Evolutionary conservation across 2,329 filamentous ascomycete genomes (phyloP).

Genomic region (Botrytis squamosa): DNA sequence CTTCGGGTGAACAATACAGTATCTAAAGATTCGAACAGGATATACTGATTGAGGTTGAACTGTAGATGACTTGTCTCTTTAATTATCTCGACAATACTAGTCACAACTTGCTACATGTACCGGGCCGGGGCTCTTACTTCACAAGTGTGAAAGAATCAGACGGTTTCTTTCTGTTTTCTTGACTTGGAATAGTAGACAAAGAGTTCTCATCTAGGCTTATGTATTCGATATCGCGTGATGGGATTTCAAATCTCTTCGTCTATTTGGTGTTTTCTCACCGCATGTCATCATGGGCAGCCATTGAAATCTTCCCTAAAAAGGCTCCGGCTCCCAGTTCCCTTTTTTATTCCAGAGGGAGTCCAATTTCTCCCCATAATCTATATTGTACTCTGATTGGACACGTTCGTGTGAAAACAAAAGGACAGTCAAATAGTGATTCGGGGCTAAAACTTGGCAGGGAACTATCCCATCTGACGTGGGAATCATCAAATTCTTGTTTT

Average conservation of each 20-base stretch:
- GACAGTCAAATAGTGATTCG: not conserved
- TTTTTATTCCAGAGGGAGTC: not conserved
- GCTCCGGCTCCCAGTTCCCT: not conserved
- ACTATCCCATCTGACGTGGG: too few species aligned
- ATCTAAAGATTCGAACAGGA: not conserved
- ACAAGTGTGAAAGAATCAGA: not conserved
- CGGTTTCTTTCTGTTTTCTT: not conserved
- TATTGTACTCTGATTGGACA: not conserved
- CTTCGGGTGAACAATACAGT: not conserved
- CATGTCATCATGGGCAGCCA: not conserved
- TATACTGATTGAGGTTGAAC: not conserved
- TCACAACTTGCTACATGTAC: not conserved
- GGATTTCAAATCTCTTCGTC: not conserved
- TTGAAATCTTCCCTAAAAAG: not conserved
- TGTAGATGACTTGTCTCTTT: not conserved
- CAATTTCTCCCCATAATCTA: not conserved
- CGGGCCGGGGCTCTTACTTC: too few species aligned
- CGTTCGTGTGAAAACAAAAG: not conserved
- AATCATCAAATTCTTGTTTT: not conserved
- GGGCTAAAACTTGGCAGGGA: not conserved
- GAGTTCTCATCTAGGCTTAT: not conserved
- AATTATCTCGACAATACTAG: not conserved
- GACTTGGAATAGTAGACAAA: not conserved
- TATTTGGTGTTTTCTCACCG: not conserved
- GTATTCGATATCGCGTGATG: not conserved